Percentiles rank a stretch among this genome's conserved stretches.
phyloP scores from a whole-genome alignment of 345 rosid species.

The Microcos paniculata region DNA sequence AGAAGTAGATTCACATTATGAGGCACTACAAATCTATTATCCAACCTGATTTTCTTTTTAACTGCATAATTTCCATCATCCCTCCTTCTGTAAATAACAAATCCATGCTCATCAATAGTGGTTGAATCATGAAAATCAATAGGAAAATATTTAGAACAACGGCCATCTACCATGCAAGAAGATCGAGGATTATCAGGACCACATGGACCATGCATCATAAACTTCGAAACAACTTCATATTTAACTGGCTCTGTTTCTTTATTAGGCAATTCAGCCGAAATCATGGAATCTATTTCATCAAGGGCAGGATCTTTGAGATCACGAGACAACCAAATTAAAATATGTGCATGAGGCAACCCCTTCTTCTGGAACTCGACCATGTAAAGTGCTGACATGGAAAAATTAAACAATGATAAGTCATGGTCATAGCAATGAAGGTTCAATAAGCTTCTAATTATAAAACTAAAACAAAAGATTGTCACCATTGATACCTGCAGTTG shows the following conservation, averaged over 20 bases:
- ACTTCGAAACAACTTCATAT: not conserved
- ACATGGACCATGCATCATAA: conserved; percentile 5
- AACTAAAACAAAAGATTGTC: not conserved
- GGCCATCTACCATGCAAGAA: not conserved
- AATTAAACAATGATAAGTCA: no score
- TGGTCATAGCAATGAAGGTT: no score
- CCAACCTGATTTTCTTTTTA: not conserved
- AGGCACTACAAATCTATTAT: not conserved
- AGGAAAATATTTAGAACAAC: not conserved
- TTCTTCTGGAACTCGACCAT: not conserved
- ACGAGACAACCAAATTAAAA: not conserved
- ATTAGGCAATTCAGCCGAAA: not conserved
- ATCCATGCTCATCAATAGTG: not conserved
- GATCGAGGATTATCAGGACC: not conserved
- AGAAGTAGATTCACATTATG: not conserved
- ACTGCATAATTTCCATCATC: not conserved
- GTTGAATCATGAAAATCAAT: not conserved
- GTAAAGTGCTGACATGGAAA: no score
- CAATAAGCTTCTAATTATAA: not conserved
- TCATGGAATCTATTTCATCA: no score
- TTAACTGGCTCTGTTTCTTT: not conserved
- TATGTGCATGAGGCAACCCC: not conserved
- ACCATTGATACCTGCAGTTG: not conserved
- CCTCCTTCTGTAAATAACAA: not conserved
- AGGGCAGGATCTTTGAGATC: no score